Conservation (phyloP, 371 early-diverging fungal species). For the Actinomortierella wolfii region DNA sequence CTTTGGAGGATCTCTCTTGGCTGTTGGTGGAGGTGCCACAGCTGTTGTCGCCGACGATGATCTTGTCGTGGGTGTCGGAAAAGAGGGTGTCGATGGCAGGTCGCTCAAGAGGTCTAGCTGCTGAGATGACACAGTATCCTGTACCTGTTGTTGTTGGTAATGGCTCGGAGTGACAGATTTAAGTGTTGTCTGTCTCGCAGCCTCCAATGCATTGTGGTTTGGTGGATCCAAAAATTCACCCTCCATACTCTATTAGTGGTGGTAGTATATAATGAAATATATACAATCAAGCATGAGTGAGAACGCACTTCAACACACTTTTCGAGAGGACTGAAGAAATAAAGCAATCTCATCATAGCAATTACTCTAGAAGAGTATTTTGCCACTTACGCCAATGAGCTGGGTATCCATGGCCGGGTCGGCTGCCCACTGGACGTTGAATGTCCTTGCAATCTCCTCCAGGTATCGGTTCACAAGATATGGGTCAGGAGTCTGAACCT, state of each 20-base stretch:
- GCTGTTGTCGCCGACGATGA: slow-evolving; percentile 7
- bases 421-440: slow-evolving; percentile 76
- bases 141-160: too few relatives aligned
- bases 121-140: slow-evolving; percentile 14
- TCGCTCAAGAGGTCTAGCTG: slow-evolving; percentile 7
- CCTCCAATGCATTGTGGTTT: too few relatives aligned
- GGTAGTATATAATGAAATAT: slow-evolving; percentile 1
- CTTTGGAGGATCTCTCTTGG: not conserved
- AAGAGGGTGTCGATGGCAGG: slow-evolving; percentile 3
- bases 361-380: not conserved
- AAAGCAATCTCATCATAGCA: not conserved
- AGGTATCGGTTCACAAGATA: slow-evolving; percentile 85
- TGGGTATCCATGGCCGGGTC: slow-evolving; percentile 49
- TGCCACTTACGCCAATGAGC: slow-evolving; percentile 27
- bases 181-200: too few relatives aligned
- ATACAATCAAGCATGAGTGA: slow-evolving; percentile 4
- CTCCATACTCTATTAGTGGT: slow-evolving; percentile 21
- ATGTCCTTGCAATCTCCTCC: slow-evolving; percentile 85
- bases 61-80: slow-evolving; percentile 9
- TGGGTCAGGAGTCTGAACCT: slow-evolving; percentile 78
- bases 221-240: slow-evolving; percentile 36
- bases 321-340: slow-evolving; percentile 3
- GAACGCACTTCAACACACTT: too few relatives aligned
- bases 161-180: too few relatives aligned
- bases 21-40: slow-evolving; percentile 1